These are phyloP conservation scores for Diaporthe citriasiana DNA, from an alignment of 2,329 filamentous ascomycete species.

Conservation along the genomic window DNA sequence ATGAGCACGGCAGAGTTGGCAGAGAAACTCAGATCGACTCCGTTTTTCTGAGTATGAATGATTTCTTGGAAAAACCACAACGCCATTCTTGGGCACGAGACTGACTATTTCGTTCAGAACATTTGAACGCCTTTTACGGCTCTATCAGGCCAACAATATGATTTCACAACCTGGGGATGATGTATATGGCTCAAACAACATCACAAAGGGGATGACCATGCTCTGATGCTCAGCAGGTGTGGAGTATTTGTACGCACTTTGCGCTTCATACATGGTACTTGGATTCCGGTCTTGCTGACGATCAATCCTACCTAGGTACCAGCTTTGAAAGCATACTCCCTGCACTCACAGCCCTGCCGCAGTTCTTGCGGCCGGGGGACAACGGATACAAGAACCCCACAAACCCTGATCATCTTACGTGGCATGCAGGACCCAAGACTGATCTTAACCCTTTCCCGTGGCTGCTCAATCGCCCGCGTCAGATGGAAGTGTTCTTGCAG, in stretches of 20 bases:
- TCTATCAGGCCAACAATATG: conserved; percentile 20
- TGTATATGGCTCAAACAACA: conserved; percentile 14
- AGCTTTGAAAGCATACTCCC: conserved; percentile 3
- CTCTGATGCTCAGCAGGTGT: conserved; percentile 1
- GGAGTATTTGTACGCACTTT: conserved; percentile 1
- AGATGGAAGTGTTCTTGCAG: conserved; percentile 21
- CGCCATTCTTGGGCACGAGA: not conserved
- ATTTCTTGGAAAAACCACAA: not conserved
- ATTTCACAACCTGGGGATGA: conserved; percentile 22
- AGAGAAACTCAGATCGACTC: conserved; percentile 9
- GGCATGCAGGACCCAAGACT: conserved; percentile 17
- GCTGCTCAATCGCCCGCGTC: not conserved
- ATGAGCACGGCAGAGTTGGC: not conserved
- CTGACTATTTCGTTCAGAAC: not conserved
- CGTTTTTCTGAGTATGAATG: conserved; percentile 7
- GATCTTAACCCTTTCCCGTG: conserved; percentile 1
- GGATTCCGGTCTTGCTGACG: not conserved
- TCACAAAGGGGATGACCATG: not conserved
- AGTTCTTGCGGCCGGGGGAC: conserved; percentile 1
- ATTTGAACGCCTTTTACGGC: conserved; percentile 11
- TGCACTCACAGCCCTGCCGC: not conserved
- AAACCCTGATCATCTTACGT: not conserved
- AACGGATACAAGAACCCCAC: conserved; percentile 1
- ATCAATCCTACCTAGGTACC: not conserved
- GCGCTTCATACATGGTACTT: not conserved